Percentiles rank a stretch among this genome's conserved stretches.
Conservation (phyloP, 2,329 filamentous ascomycete genomes). For the Phialophora verrucosa region DNA sequence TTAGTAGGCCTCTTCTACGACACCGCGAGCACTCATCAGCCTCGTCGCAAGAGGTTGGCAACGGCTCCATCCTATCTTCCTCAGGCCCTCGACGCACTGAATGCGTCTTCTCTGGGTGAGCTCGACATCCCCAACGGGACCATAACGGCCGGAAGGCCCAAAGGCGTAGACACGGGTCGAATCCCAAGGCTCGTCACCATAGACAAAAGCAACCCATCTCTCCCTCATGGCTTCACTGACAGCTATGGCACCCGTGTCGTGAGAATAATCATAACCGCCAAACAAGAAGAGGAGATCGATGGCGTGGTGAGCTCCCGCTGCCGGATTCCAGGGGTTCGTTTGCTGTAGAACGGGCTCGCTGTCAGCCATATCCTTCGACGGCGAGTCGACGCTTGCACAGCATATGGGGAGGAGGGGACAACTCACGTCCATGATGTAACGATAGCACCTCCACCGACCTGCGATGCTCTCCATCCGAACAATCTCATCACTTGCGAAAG, state of each 20-base stretch:
- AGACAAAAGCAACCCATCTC: conserved; percentile 2
- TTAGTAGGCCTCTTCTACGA: conserved; percentile 1
- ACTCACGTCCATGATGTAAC: conserved; percentile 10
- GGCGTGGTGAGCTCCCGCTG: conserved; percentile 3
- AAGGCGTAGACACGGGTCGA: not conserved
- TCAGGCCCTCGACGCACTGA: conserved; percentile 3
- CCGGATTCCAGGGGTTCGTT: not conserved
- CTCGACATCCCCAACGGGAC: not conserved
- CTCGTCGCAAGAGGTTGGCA: conserved; percentile 6
- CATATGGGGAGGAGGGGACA: too few species aligned
- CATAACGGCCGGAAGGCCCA: not conserved
- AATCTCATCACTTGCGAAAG: conserved; percentile 4
- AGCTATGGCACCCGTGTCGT: not conserved
- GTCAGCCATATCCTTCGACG: not conserved
- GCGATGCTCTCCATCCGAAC: not conserved
- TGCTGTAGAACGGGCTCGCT: not conserved
- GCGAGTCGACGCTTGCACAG: too few species aligned
- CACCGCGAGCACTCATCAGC: conserved; percentile 8
- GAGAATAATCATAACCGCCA: conserved; percentile 5
- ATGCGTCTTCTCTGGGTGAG: not conserved
- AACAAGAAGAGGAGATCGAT: conserved; percentile 11
- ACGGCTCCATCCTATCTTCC: not conserved
- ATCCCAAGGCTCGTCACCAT: conserved; percentile 4
- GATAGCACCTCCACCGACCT: not conserved
- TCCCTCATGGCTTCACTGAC: conserved; percentile 7